Percentiles rank a stretch among this genome's conserved stretches.
phyloP scores from a whole-genome alignment of 2,329 filamentous ascomycete genomes.

The Phaeosphaeria sp. region DNA sequence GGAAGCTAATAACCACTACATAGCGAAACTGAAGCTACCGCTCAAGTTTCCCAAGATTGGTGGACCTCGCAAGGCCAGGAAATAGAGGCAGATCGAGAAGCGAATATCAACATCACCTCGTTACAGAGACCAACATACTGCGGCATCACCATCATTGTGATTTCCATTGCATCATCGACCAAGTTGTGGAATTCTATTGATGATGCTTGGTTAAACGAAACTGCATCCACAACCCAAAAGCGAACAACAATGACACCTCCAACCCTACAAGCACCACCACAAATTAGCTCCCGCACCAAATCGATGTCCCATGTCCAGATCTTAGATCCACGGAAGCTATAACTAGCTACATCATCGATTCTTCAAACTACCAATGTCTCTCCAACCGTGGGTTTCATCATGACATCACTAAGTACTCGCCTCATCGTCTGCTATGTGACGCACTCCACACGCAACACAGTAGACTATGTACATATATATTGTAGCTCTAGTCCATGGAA shows the following conservation, averaged over 20 bases:
- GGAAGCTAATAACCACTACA: slow-evolving; percentile 64
- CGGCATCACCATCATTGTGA: background rate
- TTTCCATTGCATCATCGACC: background rate
- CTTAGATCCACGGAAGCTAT: slow-evolving; percentile 10
- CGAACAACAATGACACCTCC: background rate
- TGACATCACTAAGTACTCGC: slow-evolving; percentile 21
- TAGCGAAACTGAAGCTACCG: slow-evolving; percentile 78
- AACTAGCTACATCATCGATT: slow-evolving; percentile 18
- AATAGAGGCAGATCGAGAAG: slow-evolving; percentile 8
- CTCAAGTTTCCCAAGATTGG: slow-evolving; percentile 76
- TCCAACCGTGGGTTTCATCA: slow-evolving; percentile 13
- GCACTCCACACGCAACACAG: slow-evolving; percentile 2
- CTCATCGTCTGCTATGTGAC: slow-evolving; percentile 6
- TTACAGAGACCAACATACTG: background rate
- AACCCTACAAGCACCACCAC: slow-evolving; percentile 1
- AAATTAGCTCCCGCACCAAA: background rate
- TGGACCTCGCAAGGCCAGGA: slow-evolving; percentile 25
- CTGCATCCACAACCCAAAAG: background rate
- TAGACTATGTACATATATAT: slow-evolving; percentile 4
- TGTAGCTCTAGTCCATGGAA: background rate
- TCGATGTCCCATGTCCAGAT: background rate
- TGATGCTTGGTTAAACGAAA: background rate
- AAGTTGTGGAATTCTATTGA: background rate
- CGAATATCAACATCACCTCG: background rate
- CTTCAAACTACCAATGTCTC: background rate